Conservation (phyloP, 805 yeast species). For the Saccharomycopsis capsularis region DNA sequence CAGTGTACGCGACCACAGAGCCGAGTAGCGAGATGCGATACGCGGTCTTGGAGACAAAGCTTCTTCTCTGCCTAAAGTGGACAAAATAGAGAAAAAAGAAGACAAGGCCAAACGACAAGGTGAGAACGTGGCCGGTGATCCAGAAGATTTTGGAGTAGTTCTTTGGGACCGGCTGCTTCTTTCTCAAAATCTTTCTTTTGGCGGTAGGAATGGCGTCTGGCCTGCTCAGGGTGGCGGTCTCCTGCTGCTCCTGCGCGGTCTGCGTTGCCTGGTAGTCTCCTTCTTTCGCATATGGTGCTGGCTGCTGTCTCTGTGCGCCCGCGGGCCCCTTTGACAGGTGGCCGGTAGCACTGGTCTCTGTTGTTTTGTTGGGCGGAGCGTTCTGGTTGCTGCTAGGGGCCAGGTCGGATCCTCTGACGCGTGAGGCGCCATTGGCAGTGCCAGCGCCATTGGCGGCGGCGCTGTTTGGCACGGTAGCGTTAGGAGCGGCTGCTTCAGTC, state of each 20-base stretch:
- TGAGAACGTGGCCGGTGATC: conserved; percentile 48
- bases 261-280: too few relatives aligned
- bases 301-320: too few relatives aligned
- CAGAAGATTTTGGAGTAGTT: conserved; percentile 44
- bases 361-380: too few relatives aligned
- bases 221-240: background rate
- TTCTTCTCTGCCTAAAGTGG: conserved; percentile 28
- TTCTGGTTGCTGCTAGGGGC: too few relatives aligned
- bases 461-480: background rate
- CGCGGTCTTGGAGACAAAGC: conserved; percentile 40
- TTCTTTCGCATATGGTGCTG: too few relatives aligned
- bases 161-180: conserved; percentile 30
- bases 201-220: background rate
- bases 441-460: too few relatives aligned
- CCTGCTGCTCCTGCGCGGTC: too few relatives aligned
- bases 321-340: too few relatives aligned
- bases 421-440: too few relatives aligned
- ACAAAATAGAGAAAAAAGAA: conserved; percentile 30
- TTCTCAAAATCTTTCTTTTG: conserved; percentile 27
- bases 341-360: too few relatives aligned
- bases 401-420: too few relatives aligned
- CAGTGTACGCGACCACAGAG: conserved; percentile 42
- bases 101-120: conserved; percentile 38
- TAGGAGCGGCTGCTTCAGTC: too few relatives aligned
- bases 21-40: conserved; percentile 56